Base-by-base conservation (phyloP, 768 basidiomycete species). In the Mycena latifolia region DNA sequence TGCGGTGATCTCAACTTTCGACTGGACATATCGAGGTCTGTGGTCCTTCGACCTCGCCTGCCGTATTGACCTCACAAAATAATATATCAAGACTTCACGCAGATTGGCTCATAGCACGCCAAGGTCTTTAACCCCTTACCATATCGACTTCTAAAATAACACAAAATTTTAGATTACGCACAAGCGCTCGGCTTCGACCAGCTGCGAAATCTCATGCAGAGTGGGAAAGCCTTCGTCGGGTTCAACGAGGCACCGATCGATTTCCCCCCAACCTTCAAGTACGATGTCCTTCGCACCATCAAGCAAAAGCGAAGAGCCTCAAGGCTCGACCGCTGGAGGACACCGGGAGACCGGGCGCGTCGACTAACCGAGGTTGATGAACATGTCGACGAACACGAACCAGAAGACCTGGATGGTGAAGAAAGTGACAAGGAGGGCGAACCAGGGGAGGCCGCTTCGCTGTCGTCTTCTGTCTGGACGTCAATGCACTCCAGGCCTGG, bases 241-340 rank as follows among this genome's bases (percentile, higher is more conserved):
- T 98, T 98, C 72, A 72, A 80, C 10, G 96, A 98, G 76, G 94
- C 85, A 0, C 78, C 82, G 0, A 98, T 98, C 65, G 75, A 90
- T 71, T 98, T 98, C 68, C 89, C 94, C 6, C 96, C 96, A 0
- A 98, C 96, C 0, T 98, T 96, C 85, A 98, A 98, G 73, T 95
- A 95, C 73, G 91, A 96, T 70, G 92, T 96, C 9, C 77, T 88
- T 58, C 85, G 86, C 27, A 84, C 85, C 2, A 74, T 84, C 22
- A 91, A 88, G 76, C 83, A 81, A 54, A 85, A 83, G 73, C 80
- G 81, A 28, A 77, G 73, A 39, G 55, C 65, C 37, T 78, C 79
- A 11, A 82, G 77, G 64, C 76, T 77, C n/a, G 77, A 78, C 51
- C 77, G 73, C 69, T 79, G 79, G 67, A 73, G 69, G 55, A 71